Evolutionary conservation across 371 early-diverging fungal genomes (phyloP).

Genomic region (Dichotomocladium elegans): DNA sequence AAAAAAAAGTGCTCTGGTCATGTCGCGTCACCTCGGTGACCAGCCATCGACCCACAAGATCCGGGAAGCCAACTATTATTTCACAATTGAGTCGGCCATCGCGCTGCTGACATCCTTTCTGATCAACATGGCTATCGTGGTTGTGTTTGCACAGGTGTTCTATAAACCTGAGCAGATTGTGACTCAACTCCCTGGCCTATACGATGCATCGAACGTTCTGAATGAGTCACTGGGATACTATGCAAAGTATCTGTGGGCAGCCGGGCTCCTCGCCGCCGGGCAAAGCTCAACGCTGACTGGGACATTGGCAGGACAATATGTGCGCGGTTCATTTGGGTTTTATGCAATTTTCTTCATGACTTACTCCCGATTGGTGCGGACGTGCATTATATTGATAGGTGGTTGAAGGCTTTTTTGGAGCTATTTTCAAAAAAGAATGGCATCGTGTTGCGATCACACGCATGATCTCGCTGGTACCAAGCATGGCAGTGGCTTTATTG

Average conservation of each 20-base stretch:
- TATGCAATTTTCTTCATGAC: not conserved
- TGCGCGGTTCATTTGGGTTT: slow-evolving; percentile 17
- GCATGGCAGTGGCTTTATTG: slow-evolving; percentile 60
- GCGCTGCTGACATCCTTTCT: slow-evolving; percentile 65
- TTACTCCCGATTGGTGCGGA: not conserved
- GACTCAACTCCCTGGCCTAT: slow-evolving; percentile 39
- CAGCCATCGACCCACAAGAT: slow-evolving; percentile 42
- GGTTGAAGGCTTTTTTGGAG: slow-evolving; percentile 63
- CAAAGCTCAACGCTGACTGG: slow-evolving; percentile 77
- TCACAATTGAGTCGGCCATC: slow-evolving; percentile 58
- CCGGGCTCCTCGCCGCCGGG: slow-evolving; percentile 68
- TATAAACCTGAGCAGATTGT: slow-evolving; percentile 25
- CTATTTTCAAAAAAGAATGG: slow-evolving; percentile 63
- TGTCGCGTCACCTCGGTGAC: slow-evolving; percentile 53
- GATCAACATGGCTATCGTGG: slow-evolving; percentile 70
- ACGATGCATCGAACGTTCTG: slow-evolving; percentile 59
- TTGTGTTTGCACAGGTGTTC: slow-evolving; percentile 65
- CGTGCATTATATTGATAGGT: not conserved
- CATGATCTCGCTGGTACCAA: slow-evolving; percentile 62
- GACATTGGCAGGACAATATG: slow-evolving; percentile 73
- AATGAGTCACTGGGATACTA: slow-evolving; percentile 51
- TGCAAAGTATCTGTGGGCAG: slow-evolving; percentile 63
- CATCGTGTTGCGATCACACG: slow-evolving; percentile 64
- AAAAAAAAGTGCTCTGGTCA: slow-evolving; percentile 60
- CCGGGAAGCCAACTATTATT: slow-evolving; percentile 66